Percentiles rank a stretch among this genome's conserved stretches.
Evolutionary conservation across 805 yeast species (phyloP).

Genomic region (Maudiozyma serrabonitensis): DNA sequence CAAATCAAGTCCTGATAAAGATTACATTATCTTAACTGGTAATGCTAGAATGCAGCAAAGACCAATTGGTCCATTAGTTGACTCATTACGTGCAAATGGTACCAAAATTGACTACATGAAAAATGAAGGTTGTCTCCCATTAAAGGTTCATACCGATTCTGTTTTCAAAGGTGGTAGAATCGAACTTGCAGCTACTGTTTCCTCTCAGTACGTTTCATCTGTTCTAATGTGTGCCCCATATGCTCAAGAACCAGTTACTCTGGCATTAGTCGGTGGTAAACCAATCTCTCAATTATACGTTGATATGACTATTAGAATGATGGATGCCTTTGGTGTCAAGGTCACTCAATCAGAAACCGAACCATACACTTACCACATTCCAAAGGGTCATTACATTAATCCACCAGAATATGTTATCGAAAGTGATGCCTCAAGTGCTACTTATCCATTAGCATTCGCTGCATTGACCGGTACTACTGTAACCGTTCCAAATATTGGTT

Average conservation of each 20-base stretch:
- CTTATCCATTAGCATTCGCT: conserved; percentile 95
- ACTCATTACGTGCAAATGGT: conserved; percentile 78
- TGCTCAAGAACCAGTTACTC: conserved; percentile 78
- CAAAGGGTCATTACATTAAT: conserved; percentile 68
- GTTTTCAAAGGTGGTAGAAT: conserved; percentile 84
- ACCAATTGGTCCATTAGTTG: conserved; percentile 93
- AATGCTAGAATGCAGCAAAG: conserved; percentile 95
- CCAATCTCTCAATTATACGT: conserved; percentile 94
- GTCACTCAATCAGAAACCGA: conserved; percentile 65
- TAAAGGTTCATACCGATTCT: conserved; percentile 56
- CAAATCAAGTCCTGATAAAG: conserved; percentile 33
- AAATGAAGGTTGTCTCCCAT: conserved; percentile 74
- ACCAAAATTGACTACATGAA: conserved; percentile 63
- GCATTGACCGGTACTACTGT: conserved; percentile 91
- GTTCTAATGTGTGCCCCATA: conserved; percentile 96
- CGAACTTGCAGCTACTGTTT: conserved; percentile 89
- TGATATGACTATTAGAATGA: conserved; percentile 95
- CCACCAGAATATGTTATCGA: conserved; percentile 85
- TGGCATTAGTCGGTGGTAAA: conserved; percentile 87
- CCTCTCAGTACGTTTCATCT: conserved; percentile 95
- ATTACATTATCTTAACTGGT: conserved; percentile 68
- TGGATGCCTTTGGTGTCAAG: conserved; percentile 76
- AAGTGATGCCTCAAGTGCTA: conserved; percentile 96
- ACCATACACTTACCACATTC: conserved; percentile 81
- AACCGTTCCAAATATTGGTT: conserved; percentile 90